Percentiles rank a stretch among this genome's conserved stretches.
Conservation (phyloP, 1,139 yeast species). For the Candida gigantensis region DNA sequence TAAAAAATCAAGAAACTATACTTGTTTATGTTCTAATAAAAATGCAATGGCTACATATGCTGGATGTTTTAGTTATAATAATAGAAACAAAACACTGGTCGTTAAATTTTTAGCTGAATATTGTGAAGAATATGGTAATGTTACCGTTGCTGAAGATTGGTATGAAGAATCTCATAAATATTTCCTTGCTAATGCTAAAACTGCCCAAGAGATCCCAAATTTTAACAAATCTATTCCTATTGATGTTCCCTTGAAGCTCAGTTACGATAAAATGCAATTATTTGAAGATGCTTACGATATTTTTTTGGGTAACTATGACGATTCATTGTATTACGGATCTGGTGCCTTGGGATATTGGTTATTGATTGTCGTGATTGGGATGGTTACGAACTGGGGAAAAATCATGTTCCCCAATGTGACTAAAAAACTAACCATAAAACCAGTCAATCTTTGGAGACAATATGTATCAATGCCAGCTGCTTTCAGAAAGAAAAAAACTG, state of each 20-base stretch:
- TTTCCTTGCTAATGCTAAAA: conserved; percentile 21
- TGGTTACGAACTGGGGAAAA: conserved; percentile 42
- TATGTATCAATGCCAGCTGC: conserved; percentile 34
- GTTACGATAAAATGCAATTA: conserved; percentile 13
- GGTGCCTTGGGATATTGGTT: conserved; percentile 53
- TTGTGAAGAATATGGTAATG: no score
- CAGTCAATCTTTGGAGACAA: conserved; percentile 27
- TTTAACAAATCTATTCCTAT: conserved; percentile 24
- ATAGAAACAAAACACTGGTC: neutral
- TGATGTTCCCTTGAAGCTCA: conserved; percentile 24
- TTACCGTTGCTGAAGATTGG: conserved; percentile 17
- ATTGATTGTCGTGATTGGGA: conserved; percentile 39
- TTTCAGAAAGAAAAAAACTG: conserved; percentile 23
- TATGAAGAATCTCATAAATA: conserved; percentile 18
- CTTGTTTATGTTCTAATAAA: no score
- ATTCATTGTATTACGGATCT: conserved; percentile 50
- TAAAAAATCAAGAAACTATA: no score
- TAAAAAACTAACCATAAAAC: conserved; percentile 23
- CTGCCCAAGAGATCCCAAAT: conserved; percentile 20
- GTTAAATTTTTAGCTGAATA: neutral
- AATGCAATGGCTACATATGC: no score
- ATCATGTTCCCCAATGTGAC: conserved; percentile 26
- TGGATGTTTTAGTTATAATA: conserved; percentile 14
- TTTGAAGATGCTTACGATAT: conserved; percentile 24
- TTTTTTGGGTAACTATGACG: conserved; percentile 35